Conservation (phyloP, 1,139 yeast species). For the Eremothecium gossypii region DNA sequence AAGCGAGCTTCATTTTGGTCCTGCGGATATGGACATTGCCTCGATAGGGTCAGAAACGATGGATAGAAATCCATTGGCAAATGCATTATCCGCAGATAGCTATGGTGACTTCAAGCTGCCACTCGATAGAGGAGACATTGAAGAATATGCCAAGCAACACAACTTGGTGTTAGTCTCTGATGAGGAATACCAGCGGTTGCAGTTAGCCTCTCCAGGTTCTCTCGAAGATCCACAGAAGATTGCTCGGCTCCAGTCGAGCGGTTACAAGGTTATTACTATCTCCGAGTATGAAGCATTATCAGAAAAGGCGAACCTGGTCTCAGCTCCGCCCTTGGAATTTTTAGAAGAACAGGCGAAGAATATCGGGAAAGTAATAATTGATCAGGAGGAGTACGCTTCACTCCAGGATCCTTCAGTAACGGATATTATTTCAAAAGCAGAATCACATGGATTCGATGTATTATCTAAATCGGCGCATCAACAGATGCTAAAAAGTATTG, state of each 20-base stretch:
- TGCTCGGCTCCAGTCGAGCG: slow-evolving; percentile 6
- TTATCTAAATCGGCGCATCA: slow-evolving; percentile 1
- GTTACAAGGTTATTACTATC: slow-evolving; percentile 9
- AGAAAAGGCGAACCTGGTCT: slow-evolving; percentile 2
- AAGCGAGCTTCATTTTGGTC: not conserved
- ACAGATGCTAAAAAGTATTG: slow-evolving; percentile 2
- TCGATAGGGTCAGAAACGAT: slow-evolving; percentile 1
- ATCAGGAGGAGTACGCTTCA: slow-evolving; percentile 6
- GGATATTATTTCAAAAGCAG: slow-evolving; percentile 7
- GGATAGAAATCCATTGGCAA: slow-evolving; percentile 8
- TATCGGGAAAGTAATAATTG: slow-evolving; percentile 18
- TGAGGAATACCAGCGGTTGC: slow-evolving; percentile 35
- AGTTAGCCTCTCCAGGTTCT: not conserved
- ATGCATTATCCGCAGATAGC: slow-evolving; percentile 7
- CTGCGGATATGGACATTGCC: slow-evolving; percentile 10
- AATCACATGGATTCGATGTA: slow-evolving; percentile 3
- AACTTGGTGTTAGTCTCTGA: slow-evolving; percentile 42
- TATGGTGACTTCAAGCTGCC: slow-evolving; percentile 8
- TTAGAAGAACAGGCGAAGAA: slow-evolving; percentile 8
- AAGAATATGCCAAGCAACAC: slow-evolving; percentile 41
- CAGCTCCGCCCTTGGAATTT: slow-evolving; percentile 8
- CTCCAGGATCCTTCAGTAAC: slow-evolving; percentile 1
- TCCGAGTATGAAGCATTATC: slow-evolving; percentile 7
- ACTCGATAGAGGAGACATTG: slow-evolving; percentile 34
- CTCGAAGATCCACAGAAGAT: slow-evolving; percentile 5